Evolutionary conservation across 2,329 filamentous ascomycete genomes (phyloP).

Genomic region (Botryotinia narcissicola): DNA sequence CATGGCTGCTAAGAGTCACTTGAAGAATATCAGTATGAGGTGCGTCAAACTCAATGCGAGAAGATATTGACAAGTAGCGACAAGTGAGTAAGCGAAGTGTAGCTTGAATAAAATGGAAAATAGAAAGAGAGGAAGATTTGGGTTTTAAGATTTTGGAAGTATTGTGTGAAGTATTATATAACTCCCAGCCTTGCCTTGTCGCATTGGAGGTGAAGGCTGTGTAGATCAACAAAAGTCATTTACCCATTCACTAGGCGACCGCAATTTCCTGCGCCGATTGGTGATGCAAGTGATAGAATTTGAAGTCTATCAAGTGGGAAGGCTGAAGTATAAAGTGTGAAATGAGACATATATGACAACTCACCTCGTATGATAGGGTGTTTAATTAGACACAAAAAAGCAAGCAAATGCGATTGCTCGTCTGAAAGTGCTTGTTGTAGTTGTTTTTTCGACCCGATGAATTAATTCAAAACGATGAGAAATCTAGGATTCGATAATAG

Average conservation of each 20-base stretch:
- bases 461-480: not conserved
- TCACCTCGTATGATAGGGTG: slow-evolving; percentile 17
- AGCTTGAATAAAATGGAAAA: not conserved
- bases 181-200: not conserved
- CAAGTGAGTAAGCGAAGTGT: not conserved
- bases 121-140: not conserved
- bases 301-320: not conserved
- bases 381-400: slow-evolving; percentile 6
- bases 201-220: not conserved
- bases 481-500: not conserved
- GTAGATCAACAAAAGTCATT: not conserved
- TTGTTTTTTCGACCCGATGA: not conserved
- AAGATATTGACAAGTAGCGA: not conserved
- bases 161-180: slow-evolving; percentile 8
- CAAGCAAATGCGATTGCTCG: slow-evolving; percentile 12
- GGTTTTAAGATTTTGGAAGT: not conserved
- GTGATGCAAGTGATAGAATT: not conserved
- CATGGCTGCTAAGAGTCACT: slow-evolving; percentile 31
- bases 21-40: slow-evolving; percentile 11
- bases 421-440: not conserved
- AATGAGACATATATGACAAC: slow-evolving; percentile 20
- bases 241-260: slow-evolving; percentile 13
- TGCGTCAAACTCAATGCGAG: not conserved
- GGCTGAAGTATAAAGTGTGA: not conserved
- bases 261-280: not conserved